Evolutionary conservation across 805 yeast species (phyloP).

Genomic region (Wickerhamia fluorescens): DNA sequence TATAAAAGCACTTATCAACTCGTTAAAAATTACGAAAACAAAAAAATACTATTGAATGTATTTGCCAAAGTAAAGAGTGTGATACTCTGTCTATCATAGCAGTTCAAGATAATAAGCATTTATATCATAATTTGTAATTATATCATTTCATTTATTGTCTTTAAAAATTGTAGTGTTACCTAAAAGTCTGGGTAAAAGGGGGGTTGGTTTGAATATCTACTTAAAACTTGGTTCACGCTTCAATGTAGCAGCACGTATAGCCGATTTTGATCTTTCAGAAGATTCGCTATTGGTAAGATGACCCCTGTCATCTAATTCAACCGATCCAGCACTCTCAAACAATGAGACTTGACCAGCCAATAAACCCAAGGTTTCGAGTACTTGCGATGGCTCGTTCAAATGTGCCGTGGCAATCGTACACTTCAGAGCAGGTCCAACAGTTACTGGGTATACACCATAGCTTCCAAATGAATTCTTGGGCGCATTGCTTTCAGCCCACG

Average conservation of each 20-base stretch:
- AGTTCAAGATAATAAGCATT: too few species aligned
- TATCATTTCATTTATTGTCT: too few species aligned
- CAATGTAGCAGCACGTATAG: slow-evolving; percentile 22
- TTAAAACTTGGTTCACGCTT: slow-evolving; percentile 8
- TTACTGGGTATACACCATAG: slow-evolving; percentile 73
- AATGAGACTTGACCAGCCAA: slow-evolving; percentile 72
- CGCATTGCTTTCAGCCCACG: slow-evolving; percentile 39
- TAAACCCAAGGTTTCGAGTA: slow-evolving; percentile 74
- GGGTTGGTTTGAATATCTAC: too few species aligned
- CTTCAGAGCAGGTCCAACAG: slow-evolving; percentile 90
- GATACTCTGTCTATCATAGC: too few species aligned
- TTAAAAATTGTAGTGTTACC: too few species aligned
- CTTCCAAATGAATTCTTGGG: slow-evolving; percentile 41
- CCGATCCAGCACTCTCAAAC: slow-evolving; percentile 72
- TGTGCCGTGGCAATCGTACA: slow-evolving; percentile 81
- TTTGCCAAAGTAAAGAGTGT: too few species aligned
- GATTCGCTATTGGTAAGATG: slow-evolving; percentile 48
- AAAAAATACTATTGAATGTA: too few species aligned
- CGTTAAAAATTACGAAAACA: too few species aligned
- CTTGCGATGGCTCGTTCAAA: slow-evolving; percentile 75
- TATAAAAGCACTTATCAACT: too few species aligned
- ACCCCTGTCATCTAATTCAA: slow-evolving; percentile 71
- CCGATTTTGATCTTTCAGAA: slow-evolving; percentile 33
- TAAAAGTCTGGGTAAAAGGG: too few species aligned
- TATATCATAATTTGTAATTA: too few species aligned